Base-by-base conservation (phyloP, 2,329 filamentous ascomycete genomes). In the Cladophialophora chaetospira region DNA sequence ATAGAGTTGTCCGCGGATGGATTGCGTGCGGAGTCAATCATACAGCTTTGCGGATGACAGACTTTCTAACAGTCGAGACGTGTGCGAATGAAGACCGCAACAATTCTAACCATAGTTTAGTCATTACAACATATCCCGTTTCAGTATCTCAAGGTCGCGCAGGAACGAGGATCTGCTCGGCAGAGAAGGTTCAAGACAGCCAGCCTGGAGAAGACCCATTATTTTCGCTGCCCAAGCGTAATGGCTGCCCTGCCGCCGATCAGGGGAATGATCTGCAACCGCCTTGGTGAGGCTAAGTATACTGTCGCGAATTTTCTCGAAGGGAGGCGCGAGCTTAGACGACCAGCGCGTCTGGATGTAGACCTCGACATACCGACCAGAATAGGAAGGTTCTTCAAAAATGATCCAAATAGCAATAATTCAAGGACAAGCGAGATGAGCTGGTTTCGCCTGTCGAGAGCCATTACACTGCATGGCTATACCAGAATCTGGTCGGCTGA, bases 191-290 rank as follows among this genome's bases (percentile, higher is more conserved):
- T 29, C 35, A 51, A 45, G 53, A 55, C 21, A 2, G 13, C 38
- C 45, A 13, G 36, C 29, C 26, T 44, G 45, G 42, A 59, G 51
- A 33, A 52, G 33, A 28, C 35, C 38, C 53, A 53, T 55, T 50
- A 45, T 31, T 38, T 25, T 40, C 48, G 57, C 42, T 62, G 60
- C 60, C 60, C 56, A 60, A 62, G 21, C 35, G 43, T 46, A 50
- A 48, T 31, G 44, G 36, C 49, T 45, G 49, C 43, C 49, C 51
- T 42, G 53, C 49, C 52, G 29, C 55, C 60, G 53, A 62, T 54
- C 60, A 57, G 49, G 55, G 49, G 28, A 28, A 48, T 54, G 60
- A 62, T 62, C 60, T 59, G 51, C 60, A 48, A 43, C 28, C 36
- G 49, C 59, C 52, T 52, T 52, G 55, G 55, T 53, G 55, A 58